phyloP scores from a whole-genome alignment of 202 grass and related monocot genomes.

The Musa balbisiana region DNA sequence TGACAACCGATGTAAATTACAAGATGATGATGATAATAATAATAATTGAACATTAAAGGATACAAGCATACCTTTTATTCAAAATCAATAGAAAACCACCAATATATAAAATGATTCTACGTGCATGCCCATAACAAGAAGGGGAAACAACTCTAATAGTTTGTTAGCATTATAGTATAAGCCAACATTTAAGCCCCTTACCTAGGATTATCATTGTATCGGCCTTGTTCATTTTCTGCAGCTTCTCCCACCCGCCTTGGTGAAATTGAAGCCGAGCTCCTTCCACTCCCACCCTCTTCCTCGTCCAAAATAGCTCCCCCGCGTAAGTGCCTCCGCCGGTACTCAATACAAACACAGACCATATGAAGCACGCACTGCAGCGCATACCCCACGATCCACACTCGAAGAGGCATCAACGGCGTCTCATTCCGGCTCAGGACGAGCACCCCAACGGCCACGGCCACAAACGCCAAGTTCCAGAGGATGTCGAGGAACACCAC shows the following conservation, averaged over 20 bases:
- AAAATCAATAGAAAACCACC: too few species aligned
- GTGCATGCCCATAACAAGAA: background rate
- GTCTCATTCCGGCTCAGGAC: constrained; percentile 4
- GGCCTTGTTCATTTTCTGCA: background rate
- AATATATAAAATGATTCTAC: background rate
- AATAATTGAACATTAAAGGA: too few species aligned
- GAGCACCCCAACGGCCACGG: constrained; percentile 9
- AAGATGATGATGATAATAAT: background rate
- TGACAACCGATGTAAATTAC: background rate
- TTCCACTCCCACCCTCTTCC: constrained; percentile 14
- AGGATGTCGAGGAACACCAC: constrained; percentile 16
- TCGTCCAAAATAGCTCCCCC: background rate
- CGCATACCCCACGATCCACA: constrained; percentile 15
- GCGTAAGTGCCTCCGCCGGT: background rate
- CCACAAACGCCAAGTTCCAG: constrained; percentile 15
- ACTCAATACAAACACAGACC: constrained; percentile 16
- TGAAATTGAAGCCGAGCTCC: background rate
- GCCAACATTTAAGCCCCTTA: background rate
- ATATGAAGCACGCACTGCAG: constrained; percentile 17
- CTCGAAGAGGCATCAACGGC: constrained; percentile 11
- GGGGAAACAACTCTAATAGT: background rate
- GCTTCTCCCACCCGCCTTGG: background rate
- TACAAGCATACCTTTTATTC: too few species aligned
- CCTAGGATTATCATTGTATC: background rate
- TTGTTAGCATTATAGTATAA: background rate